Evolutionary conservation across 257 asterid species (phyloP), one percentile per base, ranked within the genome.

Genomic region (Nicotiana tomentosiformis): DNA sequence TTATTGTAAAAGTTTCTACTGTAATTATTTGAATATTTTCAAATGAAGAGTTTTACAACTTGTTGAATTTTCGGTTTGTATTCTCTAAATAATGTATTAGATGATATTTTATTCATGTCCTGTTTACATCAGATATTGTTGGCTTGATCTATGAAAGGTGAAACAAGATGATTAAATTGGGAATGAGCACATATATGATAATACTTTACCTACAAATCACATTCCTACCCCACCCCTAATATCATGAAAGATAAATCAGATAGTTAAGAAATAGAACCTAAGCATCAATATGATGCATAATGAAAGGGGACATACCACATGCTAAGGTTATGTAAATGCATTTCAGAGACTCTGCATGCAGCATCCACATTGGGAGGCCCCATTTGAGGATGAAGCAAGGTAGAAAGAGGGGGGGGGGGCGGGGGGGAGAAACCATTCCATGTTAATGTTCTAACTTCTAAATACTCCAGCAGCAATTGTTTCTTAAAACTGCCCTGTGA

Each of bases 291-390:
- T 70, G 18, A 70, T 20, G 78, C 78, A 43, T 43, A 70, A 20
- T 15, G 78, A 70, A 23, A 70, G 78, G 78, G 58, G 78, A 20
- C 35, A 70, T 18, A 43, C 3, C 33, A 70, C 78, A 70, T 70
- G 78, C 58, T 70, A 70, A n/a, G 35, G 35, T 43, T 70, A 43
- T 70, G 10, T 20, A 70, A 70, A 70, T 70, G 78, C 78, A 70
- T 70, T 39, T 70, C 58, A 7, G 35, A 30, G 58, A 70, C 60
- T 20, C 23, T 43, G 39, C 61, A 43, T 46, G 23, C 49, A 35
- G 78, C 23, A 46, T 46, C 58, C 15, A 72, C 35, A 72, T 72
- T 32, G 49, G 23, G 23, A 72, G 17, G 77, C n/a, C 61, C 37
- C n/a, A 11, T 43, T 72, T 72, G 78, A 72, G 78, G 39, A 72